Evolutionary conservation across 306 rosid genomes (phyloP).

Genomic region (Urtica urens): DNA sequence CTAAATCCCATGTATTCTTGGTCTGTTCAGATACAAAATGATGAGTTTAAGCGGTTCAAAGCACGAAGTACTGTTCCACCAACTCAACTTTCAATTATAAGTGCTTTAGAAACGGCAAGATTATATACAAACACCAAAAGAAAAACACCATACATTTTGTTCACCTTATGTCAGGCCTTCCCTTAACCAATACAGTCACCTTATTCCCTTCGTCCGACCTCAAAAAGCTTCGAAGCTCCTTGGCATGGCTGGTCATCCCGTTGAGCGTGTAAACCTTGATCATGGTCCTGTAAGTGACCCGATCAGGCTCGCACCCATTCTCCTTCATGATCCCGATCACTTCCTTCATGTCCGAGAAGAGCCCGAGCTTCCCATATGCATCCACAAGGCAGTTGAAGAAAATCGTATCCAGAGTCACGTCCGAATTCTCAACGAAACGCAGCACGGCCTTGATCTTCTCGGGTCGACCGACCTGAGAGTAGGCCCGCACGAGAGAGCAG

Average conservation of each 20-base stretch:
- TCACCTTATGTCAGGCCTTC: constrained; percentile 59
- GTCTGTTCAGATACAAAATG: too few species aligned
- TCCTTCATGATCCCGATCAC: constrained; percentile 69
- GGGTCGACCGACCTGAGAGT: constrained; percentile 58
- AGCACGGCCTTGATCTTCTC: constrained; percentile 59
- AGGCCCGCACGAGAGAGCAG: constrained; percentile 80
- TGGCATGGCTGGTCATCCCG: constrained; percentile 58
- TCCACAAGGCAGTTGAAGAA: constrained; percentile 85
- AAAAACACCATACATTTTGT: too few species aligned
- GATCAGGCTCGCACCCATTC: constrained; percentile 67
- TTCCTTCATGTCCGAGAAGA: constrained; percentile 64
- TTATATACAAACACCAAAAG: too few species aligned
- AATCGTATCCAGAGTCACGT: constrained; percentile 49
- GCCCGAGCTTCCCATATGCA: constrained; percentile 65
- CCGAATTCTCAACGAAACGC: constrained; percentile 66
- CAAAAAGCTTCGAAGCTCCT: constrained; percentile 48
- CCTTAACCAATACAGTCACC: constrained; percentile 23
- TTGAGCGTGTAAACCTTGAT: constrained; percentile 63
- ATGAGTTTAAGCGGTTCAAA: too few species aligned
- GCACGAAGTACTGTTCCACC: too few species aligned
- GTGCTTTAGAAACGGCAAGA: too few species aligned
- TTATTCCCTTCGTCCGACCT: constrained; percentile 26
- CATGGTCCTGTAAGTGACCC: constrained; percentile 81
- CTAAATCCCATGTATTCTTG: too few species aligned
- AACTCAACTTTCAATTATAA: too few species aligned